These are phyloP conservation scores for Wallacemonas sp. DNA, from an alignment of 208 protist species.

Conservation along the genomic window DNA sequence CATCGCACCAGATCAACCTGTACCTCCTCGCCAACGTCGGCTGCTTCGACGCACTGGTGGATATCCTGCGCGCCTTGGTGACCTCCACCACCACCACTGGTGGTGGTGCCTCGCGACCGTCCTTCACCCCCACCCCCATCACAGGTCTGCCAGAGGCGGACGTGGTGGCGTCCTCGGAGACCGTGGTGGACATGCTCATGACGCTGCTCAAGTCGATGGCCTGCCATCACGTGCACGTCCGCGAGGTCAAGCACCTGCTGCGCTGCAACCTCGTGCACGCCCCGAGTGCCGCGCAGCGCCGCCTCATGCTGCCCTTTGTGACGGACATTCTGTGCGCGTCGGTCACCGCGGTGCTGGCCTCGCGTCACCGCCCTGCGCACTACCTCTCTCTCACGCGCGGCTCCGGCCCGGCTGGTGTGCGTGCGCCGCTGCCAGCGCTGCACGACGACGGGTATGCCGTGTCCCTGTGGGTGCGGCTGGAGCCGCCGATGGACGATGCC, in stretches of 20 bases:
- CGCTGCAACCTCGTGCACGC: slow-evolving; percentile 54
- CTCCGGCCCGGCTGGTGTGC: slow-evolving; percentile 51
- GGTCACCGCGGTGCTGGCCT: background rate
- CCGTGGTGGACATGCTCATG: slow-evolving; percentile 39
- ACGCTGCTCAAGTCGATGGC: slow-evolving; percentile 46
- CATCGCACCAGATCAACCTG: slow-evolving; percentile 34
- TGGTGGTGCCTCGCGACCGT: no score
- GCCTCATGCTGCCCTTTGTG: slow-evolving; percentile 42
- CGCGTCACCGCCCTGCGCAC: background rate
- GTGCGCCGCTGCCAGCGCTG: slow-evolving; percentile 54
- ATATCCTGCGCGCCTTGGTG: slow-evolving; percentile 46
- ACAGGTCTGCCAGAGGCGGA: no score
- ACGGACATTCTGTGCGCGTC: slow-evolving; percentile 55
- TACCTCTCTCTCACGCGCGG: slow-evolving; percentile 1
- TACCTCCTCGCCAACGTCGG: slow-evolving; percentile 62
- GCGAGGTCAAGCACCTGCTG: slow-evolving; percentile 78
- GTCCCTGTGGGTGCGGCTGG: slow-evolving; percentile 67
- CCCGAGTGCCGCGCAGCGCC: slow-evolving; percentile 31
- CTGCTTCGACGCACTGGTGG: slow-evolving; percentile 48
- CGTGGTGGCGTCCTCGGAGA: slow-evolving; percentile 12
- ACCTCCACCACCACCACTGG: background rate
- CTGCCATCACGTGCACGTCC: slow-evolving; percentile 67
- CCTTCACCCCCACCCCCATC: slow-evolving; percentile 7
- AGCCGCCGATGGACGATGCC: slow-evolving; percentile 31
- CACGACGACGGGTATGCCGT: slow-evolving; percentile 76